Base-by-base conservation (phyloP, 257 asterid species). In the Handroanthus guayacan region DNA sequence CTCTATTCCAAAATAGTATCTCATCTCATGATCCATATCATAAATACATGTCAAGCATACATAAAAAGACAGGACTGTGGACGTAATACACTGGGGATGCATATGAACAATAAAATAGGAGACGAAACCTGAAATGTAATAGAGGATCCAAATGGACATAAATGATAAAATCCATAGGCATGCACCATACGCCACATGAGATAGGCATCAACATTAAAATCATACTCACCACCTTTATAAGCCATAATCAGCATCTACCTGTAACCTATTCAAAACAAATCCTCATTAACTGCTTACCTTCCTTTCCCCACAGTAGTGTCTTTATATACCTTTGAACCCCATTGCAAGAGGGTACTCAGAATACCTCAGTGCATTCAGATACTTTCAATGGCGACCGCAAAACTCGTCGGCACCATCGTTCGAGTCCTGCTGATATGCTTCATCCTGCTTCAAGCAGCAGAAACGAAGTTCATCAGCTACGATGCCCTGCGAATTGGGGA, bases 381-480 rank as follows among this genome's bases (percentile, higher is more conserved):
- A 50, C 31, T 67, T 36, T 44, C 37, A 76, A 81, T 81, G 82
- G 43, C 77, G 64, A 9, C n/a, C 50, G 50, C 5, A 10, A 60
- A 48, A 50, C 11, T 58, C 36, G 9, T 31, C 50, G 48, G 73
- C 48, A 47, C 67, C 67, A 2, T 62, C 56, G 3, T 54, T 16
- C 16, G 63, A 36, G 65, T 74, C 78, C 72, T 78, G 74, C 61
- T 74, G 70, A 62, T 69, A 71, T 67, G 75, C 56, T 62, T 45
- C 50, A 16, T 67, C 7, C 25, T 74, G 62, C 62, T 68, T 62
- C 75, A 62, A 18, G 71, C 71, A 51, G 55, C 47, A 62, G 61
- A 16, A 14, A 20, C 75, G 13, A 10, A 1, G 18, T 18, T 7
- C 8, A 68, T 82, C 77, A 61, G 52, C 67, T 82, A 82, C 14